Base-by-base conservation (phyloP, 2,329 filamentous ascomycete genomes). In the Colletotrichum filicis region DNA sequence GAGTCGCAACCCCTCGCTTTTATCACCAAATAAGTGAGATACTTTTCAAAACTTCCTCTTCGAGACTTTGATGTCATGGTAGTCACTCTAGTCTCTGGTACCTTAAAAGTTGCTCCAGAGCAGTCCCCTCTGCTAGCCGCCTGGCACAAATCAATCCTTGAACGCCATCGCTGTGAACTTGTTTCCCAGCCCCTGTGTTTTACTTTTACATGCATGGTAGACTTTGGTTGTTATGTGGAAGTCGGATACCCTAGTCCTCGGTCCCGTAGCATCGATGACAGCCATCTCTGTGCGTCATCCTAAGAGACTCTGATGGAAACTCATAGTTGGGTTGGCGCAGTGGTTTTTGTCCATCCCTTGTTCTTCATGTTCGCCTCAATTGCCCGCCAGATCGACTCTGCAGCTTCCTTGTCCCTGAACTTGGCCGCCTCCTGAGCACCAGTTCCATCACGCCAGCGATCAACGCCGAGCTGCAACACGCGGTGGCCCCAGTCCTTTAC, bases 351-450 rank as follows among this genome's bases (percentile, higher is more conserved):
- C 95, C 95, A 98, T 2, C 95, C 96, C 80, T 92, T 94, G 74
- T 88, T 87, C 78, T 92, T 89, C 97, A 99, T 98, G 75, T 93
- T 93, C 76, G 88, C 89, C 87, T 98, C 97, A 75, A 99, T 93
- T 5, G 90, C 87, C 79, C 93, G 93, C 97, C 97, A 99, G 74
- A 99, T 94, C 72, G 91, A 88, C 87, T 98, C 97, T 11, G 98
- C 95, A 22, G 97, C 92, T 85, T 98, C 97, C 63, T 95, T 89
- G 83, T 99, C 97, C 77, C 96, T 89, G 92, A 96, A 98, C 14
- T 88, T 86, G 73, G 88, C 88, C 24, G 85, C 82, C 74, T 91
- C 88, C 5, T 86, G 83, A 2, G 84, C 83, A 30, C 81, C 79
- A 2, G 80, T 80, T 16, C 86, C 86, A 57, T 88, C 87, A 53